Evolutionary conservation across 768 basidiomycete genomes (phyloP), one percentile per base, ranked within the genome.

Genomic region (Termitomyces sp.): DNA sequence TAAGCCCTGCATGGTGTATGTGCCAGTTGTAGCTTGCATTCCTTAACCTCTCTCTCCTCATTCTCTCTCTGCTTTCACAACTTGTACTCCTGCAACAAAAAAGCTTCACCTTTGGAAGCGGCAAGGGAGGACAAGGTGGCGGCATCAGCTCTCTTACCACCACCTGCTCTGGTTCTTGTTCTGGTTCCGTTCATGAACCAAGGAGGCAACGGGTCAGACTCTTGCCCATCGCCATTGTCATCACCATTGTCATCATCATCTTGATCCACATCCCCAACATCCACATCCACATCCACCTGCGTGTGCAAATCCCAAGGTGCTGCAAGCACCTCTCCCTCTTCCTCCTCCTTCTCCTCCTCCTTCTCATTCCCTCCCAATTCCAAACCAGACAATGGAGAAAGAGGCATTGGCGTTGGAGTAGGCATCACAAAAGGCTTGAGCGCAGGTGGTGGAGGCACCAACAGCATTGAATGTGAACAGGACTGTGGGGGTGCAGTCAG

Each of bases 1-100:
- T 91, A 27, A 95, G 73, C 13, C 89, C 93, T 0, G 91, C 92
- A 65, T 95, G 92, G 31, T 92, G 78, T 30, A 85, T 80, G 55
- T 90, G 79, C 94, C 94, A 96, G 70, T 94, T 89, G 60, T 86
- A 87, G 57, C 61, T 82, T 79, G 51, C 76, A 71, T 62, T 78
- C 75, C 68, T 78, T 79, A 73, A 78, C 78, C 33, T 58, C 49
- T 49, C 41, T 52, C 42, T 81, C 78, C 62, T 82, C 80, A 54
- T 76, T 73, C 63, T 78, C 75, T 68, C 78, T 80, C 75, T 78
- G 80, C 76, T 78, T 84, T 56, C 85, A 69, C 33, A 80, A 57
- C 33, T 78, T 81, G 63, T 84, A 86, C 61, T 86, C 84, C 63
- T 80, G 81, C 50, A 86, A 67, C 0, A n/a, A n/a, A 84, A 81